Percentiles rank a stretch among this genome's conserved stretches.
Conservation (phyloP, 768 basidiomycete genomes). For the Clitopilus hobsonii region DNA sequence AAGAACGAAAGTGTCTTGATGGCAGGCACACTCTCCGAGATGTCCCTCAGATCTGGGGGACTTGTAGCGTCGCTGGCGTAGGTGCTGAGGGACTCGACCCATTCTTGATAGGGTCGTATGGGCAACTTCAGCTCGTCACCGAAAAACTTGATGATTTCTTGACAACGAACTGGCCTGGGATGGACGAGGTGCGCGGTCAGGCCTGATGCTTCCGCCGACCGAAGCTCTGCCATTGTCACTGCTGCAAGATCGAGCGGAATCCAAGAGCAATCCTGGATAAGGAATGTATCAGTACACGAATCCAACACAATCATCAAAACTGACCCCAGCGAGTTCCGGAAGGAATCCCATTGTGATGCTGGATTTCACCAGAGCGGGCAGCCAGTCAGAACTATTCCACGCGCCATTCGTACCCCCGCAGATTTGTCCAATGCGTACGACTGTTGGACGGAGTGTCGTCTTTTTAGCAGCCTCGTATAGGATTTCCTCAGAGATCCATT, state of each 20-base stretch:
- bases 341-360: conserved; percentile 22
- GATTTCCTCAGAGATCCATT: conserved; percentile 38
- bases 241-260: conserved; percentile 19
- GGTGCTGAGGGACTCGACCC: conserved; percentile 13
- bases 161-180: conserved; percentile 12
- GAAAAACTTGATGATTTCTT: conserved; percentile 8
- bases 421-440: conserved; percentile 34
- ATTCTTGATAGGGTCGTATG: conserved; percentile 15
- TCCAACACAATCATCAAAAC: conserved; percentile 4
- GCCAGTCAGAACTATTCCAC: conserved; percentile 31
- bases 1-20: conserved; percentile 12
- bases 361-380: conserved; percentile 31
- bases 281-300: not conserved
- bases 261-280: conserved; percentile 14
- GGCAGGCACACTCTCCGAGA: conserved; percentile 6
- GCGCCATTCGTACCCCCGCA: conserved; percentile 28
- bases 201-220: not conserved
- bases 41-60: not conserved
- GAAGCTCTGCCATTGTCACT: conserved; percentile 13
- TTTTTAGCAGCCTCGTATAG: conserved; percentile 16
- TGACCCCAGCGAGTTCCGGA: conserved; percentile 23
- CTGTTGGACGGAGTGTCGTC: conserved; percentile 15
- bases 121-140: conserved; percentile 10
- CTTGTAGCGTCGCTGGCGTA: not conserved
- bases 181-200: conserved; percentile 13